Conservation (phyloP, 2,329 filamentous ascomycete species). For the Nemania sp. region DNA sequence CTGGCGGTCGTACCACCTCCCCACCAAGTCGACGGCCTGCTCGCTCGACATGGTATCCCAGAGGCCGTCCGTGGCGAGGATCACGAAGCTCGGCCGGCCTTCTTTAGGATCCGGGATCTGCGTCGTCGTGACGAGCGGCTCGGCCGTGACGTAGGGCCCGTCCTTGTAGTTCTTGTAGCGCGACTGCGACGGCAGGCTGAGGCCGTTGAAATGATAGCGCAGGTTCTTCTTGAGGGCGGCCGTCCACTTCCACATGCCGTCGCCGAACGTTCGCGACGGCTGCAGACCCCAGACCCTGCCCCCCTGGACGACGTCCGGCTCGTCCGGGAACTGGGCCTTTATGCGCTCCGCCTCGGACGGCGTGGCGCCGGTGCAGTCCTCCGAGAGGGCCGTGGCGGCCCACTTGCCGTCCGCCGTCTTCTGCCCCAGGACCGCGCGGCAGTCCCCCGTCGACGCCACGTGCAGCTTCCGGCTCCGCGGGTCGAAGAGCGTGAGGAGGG, state of each 20-base stretch:
- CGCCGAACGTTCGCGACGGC: constrained; percentile 70
- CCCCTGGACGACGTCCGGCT: constrained; percentile 59
- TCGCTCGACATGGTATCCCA: constrained; percentile 65
- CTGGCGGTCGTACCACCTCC: constrained; percentile 53
- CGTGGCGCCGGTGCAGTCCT: constrained; percentile 70
- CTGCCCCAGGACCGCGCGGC: constrained; percentile 31
- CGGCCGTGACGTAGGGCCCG: constrained; percentile 70
- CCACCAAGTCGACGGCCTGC: constrained; percentile 62
- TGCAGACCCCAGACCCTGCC: constrained; percentile 66
- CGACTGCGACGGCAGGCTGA: constrained; percentile 43
- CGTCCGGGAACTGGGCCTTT: constrained; percentile 62
- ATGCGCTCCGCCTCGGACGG: constrained; percentile 60
- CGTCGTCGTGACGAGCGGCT: constrained; percentile 65
- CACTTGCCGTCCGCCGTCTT: constrained; percentile 54
- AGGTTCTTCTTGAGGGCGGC: constrained; percentile 51
- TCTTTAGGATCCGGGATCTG: constrained; percentile 47
- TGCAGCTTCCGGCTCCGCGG: constrained; percentile 55
- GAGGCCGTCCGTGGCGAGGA: constrained; percentile 69
- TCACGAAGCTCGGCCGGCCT: constrained; percentile 59
- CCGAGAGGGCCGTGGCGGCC: constrained; percentile 58
- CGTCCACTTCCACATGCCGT: constrained; percentile 70
- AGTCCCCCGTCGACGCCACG: constrained; percentile 71
- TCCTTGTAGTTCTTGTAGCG: constrained; percentile 52
- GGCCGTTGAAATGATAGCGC: constrained; percentile 53
- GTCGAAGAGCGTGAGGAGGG: constrained; percentile 62